A percentile compares a stretch with the other conserved stretches of the same genome.
Evolutionary conservation across 176 grass and related monocot species (phyloP).

Genomic region (Miscanthus lutarioriparius): DNA sequence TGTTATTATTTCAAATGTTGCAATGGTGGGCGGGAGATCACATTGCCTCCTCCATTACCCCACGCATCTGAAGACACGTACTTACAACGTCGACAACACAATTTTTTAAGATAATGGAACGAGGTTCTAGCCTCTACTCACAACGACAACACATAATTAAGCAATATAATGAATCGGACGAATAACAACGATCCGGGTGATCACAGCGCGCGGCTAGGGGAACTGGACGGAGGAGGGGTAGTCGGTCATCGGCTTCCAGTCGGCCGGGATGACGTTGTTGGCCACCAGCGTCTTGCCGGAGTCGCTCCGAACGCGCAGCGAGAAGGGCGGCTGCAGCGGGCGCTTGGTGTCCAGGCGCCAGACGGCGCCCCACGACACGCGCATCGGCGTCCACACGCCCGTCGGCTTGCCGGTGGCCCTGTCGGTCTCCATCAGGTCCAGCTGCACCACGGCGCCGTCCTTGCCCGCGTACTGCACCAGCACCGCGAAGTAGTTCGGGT

Average conservation of each 20-base stretch:
- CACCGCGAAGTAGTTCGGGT: slow-evolving; percentile 64
- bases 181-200: background rate
- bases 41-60: slow-evolving; percentile 35
- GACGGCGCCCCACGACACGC: slow-evolving; percentile 54
- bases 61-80: slow-evolving; percentile 4
- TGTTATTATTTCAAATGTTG: slow-evolving; percentile 9
- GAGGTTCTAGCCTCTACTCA: too few species aligned
- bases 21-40: slow-evolving; percentile 45
- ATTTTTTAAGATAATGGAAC: too few species aligned
- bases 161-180: background rate
- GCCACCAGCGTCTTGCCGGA: slow-evolving; percentile 48
- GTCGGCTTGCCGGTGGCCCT: background rate
- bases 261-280: slow-evolving; percentile 51
- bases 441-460: slow-evolving; percentile 46
- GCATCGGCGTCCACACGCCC: slow-evolving; percentile 53
- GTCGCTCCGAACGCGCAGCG: slow-evolving; percentile 42
- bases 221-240: slow-evolving; percentile 63
- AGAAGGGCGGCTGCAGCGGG: slow-evolving; percentile 56
- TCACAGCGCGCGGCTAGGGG: slow-evolving; percentile 2
- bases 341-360: slow-evolving; percentile 62
- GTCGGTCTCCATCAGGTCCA: slow-evolving; percentile 53
- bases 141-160: background rate
- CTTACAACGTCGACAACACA: background rate
- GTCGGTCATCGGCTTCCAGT: slow-evolving; percentile 50
- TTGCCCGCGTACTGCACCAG: slow-evolving; percentile 56